Conservation (phyloP, 495 filamentous ascomycete genomes). For the Aspergillus campestris region DNA sequence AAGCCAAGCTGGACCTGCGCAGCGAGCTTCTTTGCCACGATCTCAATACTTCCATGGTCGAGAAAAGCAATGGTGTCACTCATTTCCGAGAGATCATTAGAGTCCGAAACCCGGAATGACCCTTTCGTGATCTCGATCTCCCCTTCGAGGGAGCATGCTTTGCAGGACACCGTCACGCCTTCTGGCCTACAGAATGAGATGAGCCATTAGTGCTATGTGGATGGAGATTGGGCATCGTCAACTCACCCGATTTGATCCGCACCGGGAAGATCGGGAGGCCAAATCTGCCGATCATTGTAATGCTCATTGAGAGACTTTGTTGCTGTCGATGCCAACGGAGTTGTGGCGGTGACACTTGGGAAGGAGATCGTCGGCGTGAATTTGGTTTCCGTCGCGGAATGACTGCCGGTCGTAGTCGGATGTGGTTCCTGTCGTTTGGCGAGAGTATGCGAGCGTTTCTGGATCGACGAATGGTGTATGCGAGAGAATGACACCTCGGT, state of each 20-base stretch:
- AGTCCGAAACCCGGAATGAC: slow-evolving; percentile 9
- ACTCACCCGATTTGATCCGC: background rate
- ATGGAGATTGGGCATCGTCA: background rate
- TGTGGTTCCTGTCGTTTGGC: background rate
- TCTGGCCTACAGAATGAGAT: too few relatives aligned
- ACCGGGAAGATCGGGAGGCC: background rate
- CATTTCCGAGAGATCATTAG: background rate
- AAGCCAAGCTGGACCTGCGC: slow-evolving; percentile 22
- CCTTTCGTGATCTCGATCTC: slow-evolving; percentile 18
- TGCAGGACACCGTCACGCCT: slow-evolving; percentile 14
- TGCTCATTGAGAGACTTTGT: background rate
- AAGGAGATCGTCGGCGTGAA: background rate
- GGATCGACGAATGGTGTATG: background rate
- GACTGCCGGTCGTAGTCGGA: background rate
- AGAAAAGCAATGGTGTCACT: slow-evolving; percentile 11
- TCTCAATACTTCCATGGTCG: slow-evolving; percentile 16
- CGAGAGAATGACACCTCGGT: slow-evolving; percentile 4
- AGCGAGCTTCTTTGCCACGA: slow-evolving; percentile 13
- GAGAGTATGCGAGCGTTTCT: background rate
- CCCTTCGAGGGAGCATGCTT: slow-evolving; percentile 20
- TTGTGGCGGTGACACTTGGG: background rate
- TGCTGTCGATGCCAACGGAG: background rate
- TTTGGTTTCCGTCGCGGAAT: background rate
- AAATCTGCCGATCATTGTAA: background rate
- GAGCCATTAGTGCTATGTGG: too few relatives aligned